These are phyloP conservation scores for Bertia moriformis DNA, from an alignment of 2,329 filamentous ascomycete genomes.

Conservation along the genomic window DNA sequence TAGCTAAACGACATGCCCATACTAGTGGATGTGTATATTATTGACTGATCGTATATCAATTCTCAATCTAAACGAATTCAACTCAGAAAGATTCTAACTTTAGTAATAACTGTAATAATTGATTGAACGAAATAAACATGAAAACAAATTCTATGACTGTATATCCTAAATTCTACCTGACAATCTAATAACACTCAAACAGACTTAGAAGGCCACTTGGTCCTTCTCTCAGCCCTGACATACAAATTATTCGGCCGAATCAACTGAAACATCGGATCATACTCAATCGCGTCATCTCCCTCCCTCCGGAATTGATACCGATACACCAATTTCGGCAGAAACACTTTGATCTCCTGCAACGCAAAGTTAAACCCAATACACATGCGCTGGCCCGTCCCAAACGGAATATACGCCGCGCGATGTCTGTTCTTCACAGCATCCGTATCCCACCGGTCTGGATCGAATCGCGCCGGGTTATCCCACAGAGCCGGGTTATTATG, in stretches of 20 bases:
- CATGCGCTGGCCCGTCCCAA: slow-evolving; percentile 37
- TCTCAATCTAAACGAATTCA: too few species aligned
- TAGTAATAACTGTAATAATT: too few species aligned
- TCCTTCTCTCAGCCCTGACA: slow-evolving; percentile 29
- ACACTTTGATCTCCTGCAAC: slow-evolving; percentile 42
- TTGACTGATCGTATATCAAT: too few species aligned
- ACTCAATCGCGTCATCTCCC: slow-evolving; percentile 34
- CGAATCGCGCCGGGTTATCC: slow-evolving; percentile 40
- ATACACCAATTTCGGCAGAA: slow-evolving; percentile 40
- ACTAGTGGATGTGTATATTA: too few species aligned
- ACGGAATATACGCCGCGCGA: slow-evolving; percentile 38
- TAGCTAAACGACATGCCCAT: too few species aligned
- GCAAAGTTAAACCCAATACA: slow-evolving; percentile 55
- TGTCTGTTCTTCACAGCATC: slow-evolving; percentile 34
- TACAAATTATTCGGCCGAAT: slow-evolving; percentile 40
- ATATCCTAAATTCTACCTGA: too few species aligned
- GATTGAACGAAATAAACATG: too few species aligned
- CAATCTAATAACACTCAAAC: too few species aligned
- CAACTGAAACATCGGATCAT: slow-evolving; percentile 43
- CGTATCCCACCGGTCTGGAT: slow-evolving; percentile 44
- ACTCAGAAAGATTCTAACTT: too few species aligned
- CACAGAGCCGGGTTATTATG: slow-evolving; percentile 38
- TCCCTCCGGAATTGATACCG: slow-evolving; percentile 39
- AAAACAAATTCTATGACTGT: too few species aligned
- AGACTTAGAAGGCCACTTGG: slow-evolving; percentile 25